Conservation (phyloP, 108 stramenopile genomes). For the Nitzschia sp. region DNA sequence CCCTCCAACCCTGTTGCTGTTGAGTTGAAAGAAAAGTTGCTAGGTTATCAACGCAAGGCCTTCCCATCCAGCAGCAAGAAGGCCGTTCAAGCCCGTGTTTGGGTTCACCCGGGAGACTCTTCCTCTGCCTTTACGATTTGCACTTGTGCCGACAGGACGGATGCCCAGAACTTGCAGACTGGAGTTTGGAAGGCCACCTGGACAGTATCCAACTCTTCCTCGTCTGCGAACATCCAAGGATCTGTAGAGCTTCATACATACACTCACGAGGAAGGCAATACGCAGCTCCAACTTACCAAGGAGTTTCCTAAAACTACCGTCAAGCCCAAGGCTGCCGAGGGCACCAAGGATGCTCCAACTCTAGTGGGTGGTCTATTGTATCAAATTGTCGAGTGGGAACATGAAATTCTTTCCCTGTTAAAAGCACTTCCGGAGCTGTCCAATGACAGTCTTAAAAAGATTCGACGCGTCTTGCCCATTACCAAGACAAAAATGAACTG, state of each 20-base stretch:
- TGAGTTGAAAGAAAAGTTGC: conserved; percentile 22
- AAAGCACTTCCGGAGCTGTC: conserved; percentile 52
- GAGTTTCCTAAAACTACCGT: conserved; percentile 12
- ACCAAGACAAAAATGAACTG: conserved; percentile 87
- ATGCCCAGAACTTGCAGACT: conserved; percentile 44
- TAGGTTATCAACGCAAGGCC: conserved; percentile 29
- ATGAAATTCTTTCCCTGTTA: conserved; percentile 44
- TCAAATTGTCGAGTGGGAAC: conserved; percentile 52
- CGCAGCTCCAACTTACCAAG: conserved; percentile 45
- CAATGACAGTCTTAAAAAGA: conserved; percentile 44
- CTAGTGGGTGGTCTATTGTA: conserved; percentile 43
- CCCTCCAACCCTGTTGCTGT: conserved; percentile 22
- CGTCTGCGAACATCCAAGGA: conserved; percentile 28
- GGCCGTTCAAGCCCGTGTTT: conserved; percentile 9
- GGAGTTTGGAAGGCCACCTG: conserved; percentile 57
- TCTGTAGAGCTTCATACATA: conserved; percentile 40
- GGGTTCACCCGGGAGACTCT: conserved; percentile 3
- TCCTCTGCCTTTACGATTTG: conserved; percentile 20
- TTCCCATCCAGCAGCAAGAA: conserved; percentile 15
- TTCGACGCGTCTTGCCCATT: conserved; percentile 81
- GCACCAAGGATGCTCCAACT: conserved; percentile 16
- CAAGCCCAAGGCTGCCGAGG: conserved; percentile 35
- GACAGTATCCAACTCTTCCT: conserved; percentile 20
- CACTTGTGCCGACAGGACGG: conserved; percentile 52
- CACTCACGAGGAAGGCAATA: conserved; percentile 59